A percentile compares a stretch with the other conserved stretches of the same genome.
These are phyloP conservation scores for Fusarium citri DNA, from an alignment of 2,329 filamentous ascomycete species.

Conservation along the genomic window DNA sequence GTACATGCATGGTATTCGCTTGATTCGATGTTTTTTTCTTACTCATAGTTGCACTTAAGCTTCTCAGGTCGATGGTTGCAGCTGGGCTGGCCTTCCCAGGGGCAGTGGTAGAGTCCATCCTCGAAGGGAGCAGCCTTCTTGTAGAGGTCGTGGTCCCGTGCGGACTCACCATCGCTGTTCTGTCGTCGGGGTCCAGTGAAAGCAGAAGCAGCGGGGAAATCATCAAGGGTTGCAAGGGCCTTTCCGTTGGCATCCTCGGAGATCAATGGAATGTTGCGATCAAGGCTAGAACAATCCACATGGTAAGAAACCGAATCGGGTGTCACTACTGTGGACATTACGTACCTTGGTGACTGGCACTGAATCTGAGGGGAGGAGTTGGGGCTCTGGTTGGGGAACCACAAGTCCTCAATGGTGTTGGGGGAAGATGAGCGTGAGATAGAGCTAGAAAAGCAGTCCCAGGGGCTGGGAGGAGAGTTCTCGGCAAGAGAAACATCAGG, in stretches of 20 bases:
- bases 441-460: constrained; percentile 64
- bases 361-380: constrained; percentile 63
- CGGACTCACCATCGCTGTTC: constrained; percentile 66
- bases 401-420: constrained; percentile 62
- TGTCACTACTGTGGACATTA: constrained; percentile 40
- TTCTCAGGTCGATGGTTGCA: constrained; percentile 95
- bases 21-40: constrained; percentile 58
- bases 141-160: constrained; percentile 77
- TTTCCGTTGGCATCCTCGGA: constrained; percentile 46
- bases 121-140: constrained; percentile 70
- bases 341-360: constrained; percentile 67
- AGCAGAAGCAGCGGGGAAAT: constrained; percentile 49
- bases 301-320: constrained; percentile 40
- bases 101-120: constrained; percentile 94
- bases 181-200: constrained; percentile 59
- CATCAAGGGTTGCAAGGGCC: constrained; percentile 46
- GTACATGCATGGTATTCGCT: constrained; percentile 17
- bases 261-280: constrained; percentile 49
- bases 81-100: constrained; percentile 75
- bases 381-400: constrained; percentile 53
- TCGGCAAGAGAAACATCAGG: constrained; percentile 62
- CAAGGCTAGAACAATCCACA: constrained; percentile 44
- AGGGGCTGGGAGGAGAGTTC: constrained; percentile 64
- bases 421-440: constrained; percentile 65
- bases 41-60: constrained; percentile 99